Evolutionary conservation across 179 eudicot species (phyloP), one percentile per base, ranked within the genome.

Genomic region (Pouteria campechiana): DNA sequence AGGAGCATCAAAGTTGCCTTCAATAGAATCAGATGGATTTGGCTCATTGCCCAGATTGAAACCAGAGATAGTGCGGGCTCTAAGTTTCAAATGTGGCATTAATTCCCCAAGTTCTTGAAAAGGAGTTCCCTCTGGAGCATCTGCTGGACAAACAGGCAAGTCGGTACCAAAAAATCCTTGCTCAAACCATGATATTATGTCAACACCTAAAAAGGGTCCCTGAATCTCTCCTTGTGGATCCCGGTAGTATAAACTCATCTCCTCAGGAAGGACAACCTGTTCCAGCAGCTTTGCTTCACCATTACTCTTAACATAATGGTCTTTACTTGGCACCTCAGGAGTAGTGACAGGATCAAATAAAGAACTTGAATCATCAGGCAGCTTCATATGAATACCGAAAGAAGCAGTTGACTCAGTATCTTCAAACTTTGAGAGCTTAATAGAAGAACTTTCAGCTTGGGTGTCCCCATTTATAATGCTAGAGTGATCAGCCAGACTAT

Each of bases 201-300:
- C 98, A 48, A 64, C 87, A 14, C 98, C 98, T 28, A 86, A 94
- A 70, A 90, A 90, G 18, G 98, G 98, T 33, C 98, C 98, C 61
- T 90, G 98, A 17, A 82, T 68, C 41, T 81, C 88, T 49, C 96
- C 96, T 63, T 90, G 98, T 44, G 98, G 98, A 72, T 90, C 98
- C 32, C 55, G 62, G 44, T 90, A 90, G 58, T 33, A 79, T 47
- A 90, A 61, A 49, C 79, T 81, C 41, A 90, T 51, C 61, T 90
- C 98, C 68, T 86, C 95, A 2, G 79, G 78, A 6, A 69, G 55
- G 28, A 76, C 57, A 41, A 50, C 58, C 58, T 70, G 67, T 44
- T 54, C 78, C 9, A 56, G 23, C 32, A 38, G 62, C 47, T 58
- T 58, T 46, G 37, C 36, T 33, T 44, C 52, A 43, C 24, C 60